A percentile compares a stretch with the other conserved stretches of the same genome.
Conservation (phyloP, 2,329 filamentous ascomycete species). For the Aspergillus sp. region DNA sequence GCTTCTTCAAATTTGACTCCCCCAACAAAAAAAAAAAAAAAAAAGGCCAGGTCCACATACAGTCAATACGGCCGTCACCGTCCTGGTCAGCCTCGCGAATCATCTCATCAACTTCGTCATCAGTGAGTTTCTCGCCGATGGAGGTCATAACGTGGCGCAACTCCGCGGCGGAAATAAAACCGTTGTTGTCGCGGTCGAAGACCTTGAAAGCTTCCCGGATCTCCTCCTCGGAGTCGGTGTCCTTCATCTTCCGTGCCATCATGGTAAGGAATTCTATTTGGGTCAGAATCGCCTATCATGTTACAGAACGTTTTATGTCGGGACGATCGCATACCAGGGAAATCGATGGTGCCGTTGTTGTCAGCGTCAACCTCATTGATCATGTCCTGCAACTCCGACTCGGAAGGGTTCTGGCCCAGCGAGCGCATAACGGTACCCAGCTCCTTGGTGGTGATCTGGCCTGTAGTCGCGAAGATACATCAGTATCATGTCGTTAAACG, state of each 20-base stretch:
- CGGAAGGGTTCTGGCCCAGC: conserved; percentile 80
- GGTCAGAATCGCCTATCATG: neutral
- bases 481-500: neutral
- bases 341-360: conserved; percentile 89
- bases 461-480: conserved; percentile 38
- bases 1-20: conserved; percentile 1
- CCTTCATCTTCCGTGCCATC: conserved; percentile 95
- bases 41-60: conserved; percentile 44
- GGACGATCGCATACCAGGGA: conserved; percentile 59
- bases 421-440: conserved; percentile 86
- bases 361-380: conserved; percentile 90
- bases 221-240: conserved; percentile 85
- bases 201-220: conserved; percentile 87
- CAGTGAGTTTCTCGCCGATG: conserved; percentile 83
- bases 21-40: too few species aligned
- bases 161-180: conserved; percentile 83
- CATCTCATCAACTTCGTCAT: conserved; percentile 90
- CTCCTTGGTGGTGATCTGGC: conserved; percentile 88
- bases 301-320: neutral
- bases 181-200: conserved; percentile 86
- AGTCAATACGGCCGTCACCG: conserved; percentile 81
- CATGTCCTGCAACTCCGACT: conserved; percentile 88
- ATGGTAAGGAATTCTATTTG: conserved; percentile 75
- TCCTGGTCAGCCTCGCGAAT: conserved; percentile 87
- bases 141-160: conserved; percentile 88